Evolutionary conservation across 1,284 basidiomycete genomes (phyloP).

Genomic region (Trichosporon sp.): DNA sequence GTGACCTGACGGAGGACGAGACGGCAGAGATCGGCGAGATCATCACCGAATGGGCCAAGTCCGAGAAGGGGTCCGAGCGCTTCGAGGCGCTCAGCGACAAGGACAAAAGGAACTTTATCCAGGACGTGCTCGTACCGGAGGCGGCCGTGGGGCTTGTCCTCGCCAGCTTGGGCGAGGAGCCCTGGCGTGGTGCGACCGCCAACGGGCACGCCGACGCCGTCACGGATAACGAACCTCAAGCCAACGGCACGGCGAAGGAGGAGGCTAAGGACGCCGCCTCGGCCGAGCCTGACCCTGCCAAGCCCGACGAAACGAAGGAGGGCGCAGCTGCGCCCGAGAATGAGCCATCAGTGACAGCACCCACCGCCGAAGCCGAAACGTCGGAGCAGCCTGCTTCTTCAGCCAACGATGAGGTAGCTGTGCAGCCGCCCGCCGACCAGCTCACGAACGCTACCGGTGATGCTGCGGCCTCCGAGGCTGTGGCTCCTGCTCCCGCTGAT

Average conservation of each 20-base stretch:
- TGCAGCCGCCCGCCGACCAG: no score
- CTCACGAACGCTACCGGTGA: no score
- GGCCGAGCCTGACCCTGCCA: no score
- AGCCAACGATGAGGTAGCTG: no score
- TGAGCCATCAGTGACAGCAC: no score
- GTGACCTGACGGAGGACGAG: constrained; percentile 29
- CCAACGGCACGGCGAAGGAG: background rate
- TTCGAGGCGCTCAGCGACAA: constrained; percentile 21
- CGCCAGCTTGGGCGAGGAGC: background rate
- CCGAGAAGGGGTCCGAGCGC: constrained; percentile 24
- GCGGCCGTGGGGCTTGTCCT: constrained; percentile 19
- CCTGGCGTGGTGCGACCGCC: background rate
- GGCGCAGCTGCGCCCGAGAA: no score
- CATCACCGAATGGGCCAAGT: constrained; percentile 30
- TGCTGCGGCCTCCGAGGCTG: no score
- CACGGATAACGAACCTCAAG: background rate
- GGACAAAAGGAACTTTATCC: constrained; percentile 17
- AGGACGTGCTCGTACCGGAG: constrained; percentile 30
- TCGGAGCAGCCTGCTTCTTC: no score
- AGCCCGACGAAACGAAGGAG: no score
- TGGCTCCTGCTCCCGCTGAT: no score
- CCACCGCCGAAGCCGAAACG: no score
- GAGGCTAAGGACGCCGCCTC: no score
- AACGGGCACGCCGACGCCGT: background rate
- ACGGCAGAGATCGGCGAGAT: constrained; percentile 17